Evolutionary conservation across 2,329 filamentous ascomycete species (phyloP), one percentile per base, ranked within the genome.

Genomic region (Botrytis fragariae): DNA sequence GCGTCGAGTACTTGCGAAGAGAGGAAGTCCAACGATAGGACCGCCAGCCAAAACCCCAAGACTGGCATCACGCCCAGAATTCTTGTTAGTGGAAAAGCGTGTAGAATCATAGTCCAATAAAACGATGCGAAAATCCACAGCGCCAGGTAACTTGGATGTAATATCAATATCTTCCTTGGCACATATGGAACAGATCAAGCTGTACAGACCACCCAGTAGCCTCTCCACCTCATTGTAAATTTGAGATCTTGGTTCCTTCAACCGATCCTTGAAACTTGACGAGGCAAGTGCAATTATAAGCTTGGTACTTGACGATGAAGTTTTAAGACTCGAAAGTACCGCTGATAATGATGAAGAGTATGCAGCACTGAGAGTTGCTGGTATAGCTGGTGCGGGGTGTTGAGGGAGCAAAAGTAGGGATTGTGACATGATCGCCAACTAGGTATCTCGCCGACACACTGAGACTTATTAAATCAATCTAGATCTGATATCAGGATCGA

Each of bases 161-260:
- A 91, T 83, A 84, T 86, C 64, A 84, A 84, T 65, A 88, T 73
- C 76, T 20, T 78, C 84, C 76, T 89, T 86, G 20, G 90, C 88
- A 75, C 92, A 93, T n/a, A 93, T 85, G 63, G 90, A 84, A 48
- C 91, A 91, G 72, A 96, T 85, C 68, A 98, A 86, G 78, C 90
- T 90, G 85, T 98, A 98, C 37, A 97, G 81, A 39, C 88, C 88
- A 4, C 92, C 92, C 35, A 98, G 83, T 8, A 95, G 85, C n/a
- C 87, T 85, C 82, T 97, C 94, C 0, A 90, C 87, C n/a, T 86
- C 83, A 48, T 86, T 80, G 87, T 94, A 97, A n/a, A 81, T 73
- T 39, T 78, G 63, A 29, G 88, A 84, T 63, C 88, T 83, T 37
- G 87, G 84, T 77, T 87, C 86, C 63, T 87, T 85, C 44, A 83